A percentile compares a stretch with the other conserved stretches of the same genome.
phyloP scores from a whole-genome alignment of 1,284 basidiomycete species.

The Boletellus deceptivus region DNA sequence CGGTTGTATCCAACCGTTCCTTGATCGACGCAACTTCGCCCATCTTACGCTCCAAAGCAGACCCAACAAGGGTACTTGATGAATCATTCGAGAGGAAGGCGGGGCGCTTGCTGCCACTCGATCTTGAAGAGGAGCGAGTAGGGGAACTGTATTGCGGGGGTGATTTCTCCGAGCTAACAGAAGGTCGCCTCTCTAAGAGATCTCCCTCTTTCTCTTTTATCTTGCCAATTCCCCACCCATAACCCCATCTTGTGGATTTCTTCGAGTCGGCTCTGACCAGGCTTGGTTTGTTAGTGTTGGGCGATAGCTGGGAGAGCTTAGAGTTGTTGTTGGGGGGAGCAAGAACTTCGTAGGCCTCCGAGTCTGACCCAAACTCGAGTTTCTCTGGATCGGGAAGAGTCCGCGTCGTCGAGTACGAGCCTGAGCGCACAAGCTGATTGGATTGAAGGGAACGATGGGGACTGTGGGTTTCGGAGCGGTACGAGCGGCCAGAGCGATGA shows the following conservation, averaged over 20 bases:
- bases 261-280: slow-evolving; percentile 54
- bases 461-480: slow-evolving; percentile 19
- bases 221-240: slow-evolving; percentile 68
- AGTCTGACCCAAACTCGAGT: slow-evolving; percentile 55
- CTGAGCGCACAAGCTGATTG: slow-evolving; percentile 29
- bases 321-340: slow-evolving; percentile 18
- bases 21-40: slow-evolving; percentile 56
- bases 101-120: slow-evolving; percentile 43
- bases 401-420: slow-evolving; percentile 33
- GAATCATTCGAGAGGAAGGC: slow-evolving; percentile 57
- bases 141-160: slow-evolving; percentile 38
- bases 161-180: slow-evolving; percentile 36
- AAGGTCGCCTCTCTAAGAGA: slow-evolving; percentile 43
- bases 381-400: slow-evolving; percentile 37
- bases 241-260: slow-evolving; percentile 52
- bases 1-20: slow-evolving; percentile 54
- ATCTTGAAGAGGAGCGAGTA: slow-evolving; percentile 40
- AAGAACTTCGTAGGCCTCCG: slow-evolving; percentile 50
- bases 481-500: slow-evolving; percentile 29
- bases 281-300: slow-evolving; percentile 39
- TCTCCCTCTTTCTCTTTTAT: slow-evolving; percentile 50
- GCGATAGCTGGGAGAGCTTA: slow-evolving; percentile 29
- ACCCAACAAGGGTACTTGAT: slow-evolving; percentile 68
- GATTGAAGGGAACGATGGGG: slow-evolving; percentile 29
- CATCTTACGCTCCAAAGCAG: slow-evolving; percentile 64